Conservation (phyloP, 441 rosid genomes). For the Bruguiera hainesii region DNA sequence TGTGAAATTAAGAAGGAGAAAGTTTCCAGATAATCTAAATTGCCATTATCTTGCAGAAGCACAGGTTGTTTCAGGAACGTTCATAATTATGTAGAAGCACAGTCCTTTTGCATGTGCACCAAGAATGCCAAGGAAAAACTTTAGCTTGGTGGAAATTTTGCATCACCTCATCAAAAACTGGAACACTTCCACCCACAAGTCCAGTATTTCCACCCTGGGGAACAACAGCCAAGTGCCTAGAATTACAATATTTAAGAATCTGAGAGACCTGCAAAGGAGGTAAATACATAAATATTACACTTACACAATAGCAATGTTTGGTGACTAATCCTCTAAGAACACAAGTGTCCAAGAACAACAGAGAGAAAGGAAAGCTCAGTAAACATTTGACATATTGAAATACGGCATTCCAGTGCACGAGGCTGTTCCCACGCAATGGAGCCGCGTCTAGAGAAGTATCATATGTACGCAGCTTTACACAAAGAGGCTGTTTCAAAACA, state of each 20-base stretch:
- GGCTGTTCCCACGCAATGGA: too few relatives aligned
- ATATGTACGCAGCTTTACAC: too few relatives aligned
- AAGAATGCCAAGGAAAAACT: not conserved
- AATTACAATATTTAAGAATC: constrained; percentile 75
- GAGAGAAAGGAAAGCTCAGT: too few relatives aligned
- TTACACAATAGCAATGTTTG: not conserved
- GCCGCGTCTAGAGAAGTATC: too few relatives aligned
- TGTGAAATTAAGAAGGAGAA: not conserved
- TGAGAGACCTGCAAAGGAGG: constrained; percentile 56
- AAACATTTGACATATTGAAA: too few relatives aligned
- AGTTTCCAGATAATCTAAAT: not conserved
- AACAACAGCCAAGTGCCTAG: constrained; percentile 80
- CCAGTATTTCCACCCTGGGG: constrained; percentile 98
- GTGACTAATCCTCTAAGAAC: not conserved
- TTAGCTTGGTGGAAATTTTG: not conserved
- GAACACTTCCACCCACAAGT: constrained; percentile 97
- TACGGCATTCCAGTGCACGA: too few relatives aligned
- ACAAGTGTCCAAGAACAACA: too few relatives aligned
- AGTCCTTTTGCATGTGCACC: not conserved
- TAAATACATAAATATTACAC: not conserved
- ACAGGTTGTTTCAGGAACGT: not conserved
- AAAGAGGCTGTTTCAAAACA: too few relatives aligned
- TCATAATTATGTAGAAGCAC: too few relatives aligned
- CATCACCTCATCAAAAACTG: constrained; percentile 90
- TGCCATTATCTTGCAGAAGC: not conserved